Evolutionary conservation across 2,329 filamentous ascomycete genomes (phyloP).

Genomic region (Lojkania enalia): DNA sequence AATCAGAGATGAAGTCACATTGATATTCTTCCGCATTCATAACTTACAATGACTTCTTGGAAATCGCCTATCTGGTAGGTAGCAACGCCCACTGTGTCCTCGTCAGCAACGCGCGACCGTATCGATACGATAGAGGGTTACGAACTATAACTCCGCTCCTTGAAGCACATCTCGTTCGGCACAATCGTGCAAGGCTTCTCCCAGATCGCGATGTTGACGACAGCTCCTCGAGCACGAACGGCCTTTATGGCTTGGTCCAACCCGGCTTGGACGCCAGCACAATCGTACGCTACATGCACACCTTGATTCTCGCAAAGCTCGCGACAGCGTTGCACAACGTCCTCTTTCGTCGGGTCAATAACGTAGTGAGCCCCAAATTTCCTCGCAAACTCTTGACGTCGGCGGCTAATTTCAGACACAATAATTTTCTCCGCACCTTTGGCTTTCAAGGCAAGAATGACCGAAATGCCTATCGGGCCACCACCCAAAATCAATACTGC

Average conservation of each 20-base stretch:
- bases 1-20: conserved; percentile 38
- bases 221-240: conserved; percentile 54
- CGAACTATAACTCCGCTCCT: conserved; percentile 57
- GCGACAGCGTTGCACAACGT: conserved; percentile 50
- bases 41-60: conserved; percentile 41
- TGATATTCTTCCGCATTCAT: not conserved
- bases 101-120: too few species aligned
- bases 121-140: too few species aligned
- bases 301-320: conserved; percentile 51
- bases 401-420: conserved; percentile 55
- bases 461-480: conserved; percentile 58
- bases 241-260: conserved; percentile 55
- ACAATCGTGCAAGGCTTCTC: conserved; percentile 55
- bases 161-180: conserved; percentile 57
- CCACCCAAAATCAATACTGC: conserved; percentile 56
- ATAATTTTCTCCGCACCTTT: conserved; percentile 55
- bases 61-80: conserved; percentile 58
- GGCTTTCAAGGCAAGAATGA: conserved; percentile 52
- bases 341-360: conserved; percentile 55
- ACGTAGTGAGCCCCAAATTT: conserved; percentile 57
- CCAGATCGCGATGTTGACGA: conserved; percentile 61
- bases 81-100: conserved; percentile 57
- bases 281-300: conserved; percentile 57
- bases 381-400: conserved; percentile 54
- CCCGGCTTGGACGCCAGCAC: conserved; percentile 56